These are phyloP conservation scores for Stygiomarasmius scandens DNA, from an alignment of 1,284 basidiomycete genomes.

Conservation along the genomic window DNA sequence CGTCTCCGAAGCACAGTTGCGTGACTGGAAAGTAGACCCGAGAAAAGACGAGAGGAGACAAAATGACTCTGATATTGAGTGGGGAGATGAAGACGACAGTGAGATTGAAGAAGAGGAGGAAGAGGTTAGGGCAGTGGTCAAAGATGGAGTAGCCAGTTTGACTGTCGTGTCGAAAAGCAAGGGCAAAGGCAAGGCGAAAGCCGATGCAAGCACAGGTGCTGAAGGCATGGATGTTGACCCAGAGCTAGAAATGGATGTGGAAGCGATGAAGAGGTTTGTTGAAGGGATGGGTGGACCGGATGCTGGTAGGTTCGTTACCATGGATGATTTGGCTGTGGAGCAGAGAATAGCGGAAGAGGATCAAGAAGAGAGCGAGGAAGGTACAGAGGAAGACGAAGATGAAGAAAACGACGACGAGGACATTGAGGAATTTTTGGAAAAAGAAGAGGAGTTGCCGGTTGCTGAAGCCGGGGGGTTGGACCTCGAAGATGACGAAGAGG, in stretches of 20 bases:
- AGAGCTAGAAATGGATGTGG: slow-evolving; percentile 47
- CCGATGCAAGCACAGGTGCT: slow-evolving; percentile 31
- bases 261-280: slow-evolving; percentile 59
- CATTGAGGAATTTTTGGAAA: slow-evolving; percentile 36
- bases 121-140: slow-evolving; percentile 19
- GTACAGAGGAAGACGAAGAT: slow-evolving; percentile 27
- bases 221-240: slow-evolving; percentile 64
- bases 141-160: slow-evolving; percentile 2
- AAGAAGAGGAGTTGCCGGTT: slow-evolving; percentile 40
- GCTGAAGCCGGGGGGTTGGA: slow-evolving; percentile 35
- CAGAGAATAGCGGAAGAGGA: slow-evolving; percentile 58
- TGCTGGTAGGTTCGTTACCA: slow-evolving; percentile 55
- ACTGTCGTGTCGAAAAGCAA: background rate
- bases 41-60: slow-evolving; percentile 52
- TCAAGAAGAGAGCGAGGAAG: slow-evolving; percentile 34
- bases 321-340: slow-evolving; percentile 66
- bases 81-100: slow-evolving; percentile 57
- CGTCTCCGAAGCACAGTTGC: slow-evolving; percentile 55
- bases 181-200: slow-evolving; percentile 18
- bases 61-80: slow-evolving; percentile 73
- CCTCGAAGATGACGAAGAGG: slow-evolving; percentile 31
- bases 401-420: slow-evolving; percentile 35
- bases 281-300: slow-evolving; percentile 47
- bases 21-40: slow-evolving; percentile 46
- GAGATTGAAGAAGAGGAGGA: slow-evolving; percentile 25